A percentile compares a stretch with the other conserved stretches of the same genome.
These are phyloP conservation scores for Extremus antarcticus DNA, from an alignment of 495 filamentous ascomycete species.

Conservation along the genomic window DNA sequence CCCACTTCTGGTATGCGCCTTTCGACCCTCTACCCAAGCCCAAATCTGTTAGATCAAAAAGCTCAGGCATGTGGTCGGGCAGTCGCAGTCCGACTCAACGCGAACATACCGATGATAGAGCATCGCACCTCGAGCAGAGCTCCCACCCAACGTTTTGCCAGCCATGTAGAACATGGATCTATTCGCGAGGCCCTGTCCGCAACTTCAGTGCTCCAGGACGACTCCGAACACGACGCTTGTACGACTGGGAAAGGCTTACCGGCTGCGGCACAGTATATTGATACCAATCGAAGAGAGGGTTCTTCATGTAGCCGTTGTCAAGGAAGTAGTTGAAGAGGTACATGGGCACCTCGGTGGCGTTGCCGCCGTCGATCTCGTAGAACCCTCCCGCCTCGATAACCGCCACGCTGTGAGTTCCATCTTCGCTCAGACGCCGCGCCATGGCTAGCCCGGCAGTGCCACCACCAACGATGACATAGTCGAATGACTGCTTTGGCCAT, in stretches of 20 bases:
- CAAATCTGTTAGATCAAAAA: too few species aligned
- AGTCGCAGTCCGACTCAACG: too few species aligned
- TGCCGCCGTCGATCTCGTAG: constrained; percentile 12
- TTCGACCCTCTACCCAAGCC: constrained; percentile 32
- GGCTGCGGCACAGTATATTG: neutral
- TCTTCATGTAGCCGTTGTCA: neutral
- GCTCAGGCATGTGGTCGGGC: too few species aligned
- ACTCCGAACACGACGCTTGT: too few species aligned
- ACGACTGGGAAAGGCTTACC: too few species aligned
- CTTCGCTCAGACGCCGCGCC: constrained; percentile 11
- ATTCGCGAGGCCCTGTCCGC: too few species aligned
- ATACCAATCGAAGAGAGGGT: constrained; percentile 23
- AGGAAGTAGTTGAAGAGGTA: constrained; percentile 11
- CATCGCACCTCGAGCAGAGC: too few species aligned
- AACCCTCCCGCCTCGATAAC: constrained; percentile 20
- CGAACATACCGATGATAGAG: too few species aligned
- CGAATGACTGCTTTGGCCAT: neutral
- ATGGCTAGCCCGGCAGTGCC: constrained; percentile 17
- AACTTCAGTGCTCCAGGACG: too few species aligned
- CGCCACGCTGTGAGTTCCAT: constrained; percentile 8
- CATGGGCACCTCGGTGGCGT: constrained; percentile 8
- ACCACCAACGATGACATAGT: constrained; percentile 12
- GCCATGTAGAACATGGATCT: too few species aligned
- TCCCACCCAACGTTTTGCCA: too few species aligned
- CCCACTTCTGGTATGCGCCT: constrained; percentile 44